phyloP scores from a whole-genome alignment of 805 yeast species.

The Yarrowia deformans region DNA sequence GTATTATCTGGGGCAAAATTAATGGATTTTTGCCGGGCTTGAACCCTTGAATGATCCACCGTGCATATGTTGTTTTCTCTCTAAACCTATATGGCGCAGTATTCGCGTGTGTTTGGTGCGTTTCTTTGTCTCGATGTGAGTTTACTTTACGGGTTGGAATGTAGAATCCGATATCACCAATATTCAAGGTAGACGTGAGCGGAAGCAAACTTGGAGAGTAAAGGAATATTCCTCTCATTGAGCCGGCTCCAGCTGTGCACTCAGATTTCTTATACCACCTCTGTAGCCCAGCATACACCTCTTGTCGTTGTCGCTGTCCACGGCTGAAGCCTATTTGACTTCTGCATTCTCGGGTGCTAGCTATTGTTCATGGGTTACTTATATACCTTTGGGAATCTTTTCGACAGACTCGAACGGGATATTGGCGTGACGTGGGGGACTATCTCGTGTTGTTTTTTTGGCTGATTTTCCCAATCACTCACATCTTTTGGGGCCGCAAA shows the following conservation, averaged over 20 bases:
- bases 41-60: not conserved
- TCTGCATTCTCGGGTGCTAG: conserved; percentile 8
- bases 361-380: not conserved
- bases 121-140: conserved; percentile 1
- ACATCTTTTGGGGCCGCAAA: not conserved
- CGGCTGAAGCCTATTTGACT: not conserved
- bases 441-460: not conserved
- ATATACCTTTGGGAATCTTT: conserved; percentile 6
- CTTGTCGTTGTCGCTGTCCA: too few relatives aligned
- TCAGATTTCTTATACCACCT: not conserved
- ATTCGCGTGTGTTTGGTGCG: conserved; percentile 35
- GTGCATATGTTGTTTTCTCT: conserved; percentile 6
- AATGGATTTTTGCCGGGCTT: too few relatives aligned
- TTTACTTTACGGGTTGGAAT: conserved; percentile 18
- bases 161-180: not conserved
- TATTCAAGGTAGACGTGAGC: too few relatives aligned
- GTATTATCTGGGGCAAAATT: too few relatives aligned
- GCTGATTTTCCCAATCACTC: not conserved
- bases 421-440: conserved; percentile 1
- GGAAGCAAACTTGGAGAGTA: too few relatives aligned
- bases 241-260: not conserved
- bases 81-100: conserved; percentile 24
- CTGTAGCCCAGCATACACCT: not conserved
- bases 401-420: not conserved
- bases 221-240: too few relatives aligned